Evolutionary conservation across 2,329 filamentous ascomycete genomes (phyloP), one percentile per base, ranked within the genome.

Genomic region (Epichloe glyceriae): DNA sequence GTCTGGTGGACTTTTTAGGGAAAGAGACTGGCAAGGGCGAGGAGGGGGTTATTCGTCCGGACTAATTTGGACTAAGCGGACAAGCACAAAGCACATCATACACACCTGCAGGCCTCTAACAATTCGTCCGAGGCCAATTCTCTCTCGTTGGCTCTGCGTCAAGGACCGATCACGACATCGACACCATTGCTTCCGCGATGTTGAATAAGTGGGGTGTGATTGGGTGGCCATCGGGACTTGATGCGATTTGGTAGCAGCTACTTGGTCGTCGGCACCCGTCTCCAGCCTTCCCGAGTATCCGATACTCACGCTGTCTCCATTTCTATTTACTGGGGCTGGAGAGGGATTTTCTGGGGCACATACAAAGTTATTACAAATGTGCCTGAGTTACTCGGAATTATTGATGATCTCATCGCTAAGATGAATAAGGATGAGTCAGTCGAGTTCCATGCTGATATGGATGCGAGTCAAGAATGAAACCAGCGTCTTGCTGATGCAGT

Each of bases 141-240:
- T 43, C 41, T 20, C 35, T 14, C 51, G 60, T 59, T 55, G 55
- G 55, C 59, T 63, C 58, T 61, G 58, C 54, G 61, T 63, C 60
- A 62, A 61, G 62, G 62, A 67, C 59, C 63, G 67, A 74, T 73
- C 71, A 73, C 72, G 71, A 73, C 72, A 74, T 74, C 71, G 65
- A 67, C 70, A 70, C 71, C 73, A 74, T 67, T 55, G 64, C 71
- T 70, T 70, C 72, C 70, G 69, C 69, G 68, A 71, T 67, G 63
- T 58, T 60, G 55, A 34, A 44, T 5, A 22, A 22, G 35, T 52
- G 47, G 53, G 52, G 56, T 54, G 52, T 69, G 63, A 71, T 70
- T 72, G 68, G 67, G 47, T 37, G 50, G 49, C 52, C 54, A 53
- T 54, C 56, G 54, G 56, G 55, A 56, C 45, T 57, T 46, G 49